Percentiles rank a stretch among this genome's conserved stretches.
Evolutionary conservation across 306 rosid species (phyloP).

Genomic region (Argentina anserina): DNA sequence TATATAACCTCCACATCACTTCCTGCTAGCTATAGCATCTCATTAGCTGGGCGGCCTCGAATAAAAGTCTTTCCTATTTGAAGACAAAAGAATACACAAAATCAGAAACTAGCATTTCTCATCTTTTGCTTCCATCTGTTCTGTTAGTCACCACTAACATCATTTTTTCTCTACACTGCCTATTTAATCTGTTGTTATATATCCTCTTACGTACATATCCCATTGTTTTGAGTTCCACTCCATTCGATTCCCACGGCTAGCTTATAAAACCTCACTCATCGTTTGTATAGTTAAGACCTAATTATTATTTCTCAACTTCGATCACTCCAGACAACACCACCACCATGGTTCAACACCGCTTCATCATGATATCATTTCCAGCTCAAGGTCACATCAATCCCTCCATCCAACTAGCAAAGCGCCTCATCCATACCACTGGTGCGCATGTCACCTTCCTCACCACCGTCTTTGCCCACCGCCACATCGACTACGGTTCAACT

Average conservation of each 20-base stretch:
- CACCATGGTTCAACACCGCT: constrained; percentile 18
- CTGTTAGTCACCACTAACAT: not conserved
- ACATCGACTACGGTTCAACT: constrained; percentile 5
- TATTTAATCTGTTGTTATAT: not conserved
- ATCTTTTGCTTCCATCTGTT: not conserved
- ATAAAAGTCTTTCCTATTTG: not conserved
- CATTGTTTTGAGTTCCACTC: not conserved
- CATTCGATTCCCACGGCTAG: too few relatives aligned
- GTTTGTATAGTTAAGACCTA: not conserved
- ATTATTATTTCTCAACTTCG: not conserved
- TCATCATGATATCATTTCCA: constrained; percentile 21
- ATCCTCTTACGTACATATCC: not conserved
- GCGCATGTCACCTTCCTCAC: constrained; percentile 30
- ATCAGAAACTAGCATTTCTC: not conserved
- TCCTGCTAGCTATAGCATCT: too few relatives aligned
- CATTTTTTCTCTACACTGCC: not conserved
- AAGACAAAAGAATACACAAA: not conserved
- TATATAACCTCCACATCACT: too few relatives aligned
- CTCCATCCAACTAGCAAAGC: constrained; percentile 33
- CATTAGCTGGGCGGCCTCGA: not conserved
- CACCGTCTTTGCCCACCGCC: constrained; percentile 12
- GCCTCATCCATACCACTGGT: constrained; percentile 20
- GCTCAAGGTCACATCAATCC: constrained; percentile 47
- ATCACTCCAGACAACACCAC: not conserved
- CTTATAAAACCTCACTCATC: not conserved